Percentiles rank a stretch among this genome's conserved stretches.
Evolutionary conservation across 2,329 filamentous ascomycete species (phyloP).

Genomic region (Nemania serpens): DNA sequence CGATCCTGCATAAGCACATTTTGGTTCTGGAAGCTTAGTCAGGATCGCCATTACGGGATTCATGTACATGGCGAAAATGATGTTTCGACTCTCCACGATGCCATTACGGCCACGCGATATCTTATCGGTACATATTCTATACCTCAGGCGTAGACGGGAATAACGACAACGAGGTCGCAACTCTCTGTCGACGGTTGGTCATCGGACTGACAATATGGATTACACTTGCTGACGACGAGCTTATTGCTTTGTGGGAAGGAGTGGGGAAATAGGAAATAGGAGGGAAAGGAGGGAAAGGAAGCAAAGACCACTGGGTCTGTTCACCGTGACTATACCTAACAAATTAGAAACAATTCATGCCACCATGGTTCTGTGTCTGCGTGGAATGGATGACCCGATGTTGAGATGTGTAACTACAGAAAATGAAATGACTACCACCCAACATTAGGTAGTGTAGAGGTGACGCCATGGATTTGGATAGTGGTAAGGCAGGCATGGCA

Average conservation of each 20-base stretch:
- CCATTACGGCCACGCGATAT: background rate
- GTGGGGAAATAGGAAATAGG: no score
- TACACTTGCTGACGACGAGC: background rate
- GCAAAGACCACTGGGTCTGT: background rate
- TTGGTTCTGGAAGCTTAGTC: background rate
- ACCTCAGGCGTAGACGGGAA: background rate
- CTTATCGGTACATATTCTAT: background rate
- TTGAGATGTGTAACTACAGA: no score
- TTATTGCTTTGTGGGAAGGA: background rate
- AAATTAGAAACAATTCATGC: conserved; percentile 3
- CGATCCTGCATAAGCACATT: background rate
- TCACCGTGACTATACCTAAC: background rate
- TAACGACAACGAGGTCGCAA: background rate
- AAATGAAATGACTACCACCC: background rate
- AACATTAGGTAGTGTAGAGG: background rate
- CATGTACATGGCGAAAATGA: background rate
- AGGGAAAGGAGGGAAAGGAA: background rate
- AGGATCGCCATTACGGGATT: background rate
- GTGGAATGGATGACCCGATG: no score
- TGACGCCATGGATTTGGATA: no score
- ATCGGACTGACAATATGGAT: background rate
- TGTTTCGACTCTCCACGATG: background rate
- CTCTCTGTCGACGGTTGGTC: background rate
- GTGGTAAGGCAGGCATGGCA: no score
- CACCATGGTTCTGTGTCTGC: background rate